Conservation (phyloP, 805 yeast species). For the Kregervanrija delftensis region DNA sequence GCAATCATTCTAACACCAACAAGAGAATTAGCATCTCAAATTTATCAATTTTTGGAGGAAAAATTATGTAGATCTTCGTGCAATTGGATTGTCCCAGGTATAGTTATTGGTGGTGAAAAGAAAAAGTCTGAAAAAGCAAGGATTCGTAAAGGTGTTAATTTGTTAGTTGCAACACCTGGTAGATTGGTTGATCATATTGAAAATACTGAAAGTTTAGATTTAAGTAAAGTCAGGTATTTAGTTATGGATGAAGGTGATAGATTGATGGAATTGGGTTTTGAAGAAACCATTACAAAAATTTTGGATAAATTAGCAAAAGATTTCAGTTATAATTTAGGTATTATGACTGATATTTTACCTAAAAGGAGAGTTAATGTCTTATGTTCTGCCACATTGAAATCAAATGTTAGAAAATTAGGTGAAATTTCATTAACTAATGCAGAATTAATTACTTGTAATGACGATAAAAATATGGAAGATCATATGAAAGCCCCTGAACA, state of each 20-base stretch:
- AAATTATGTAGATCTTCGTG: slow-evolving; percentile 54
- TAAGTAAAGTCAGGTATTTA: slow-evolving; percentile 75
- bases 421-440: slow-evolving; percentile 62
- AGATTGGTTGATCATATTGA: slow-evolving; percentile 91
- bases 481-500: slow-evolving; percentile 75
- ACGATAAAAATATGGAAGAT: slow-evolving; percentile 13
- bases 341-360: slow-evolving; percentile 45
- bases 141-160: slow-evolving; percentile 89
- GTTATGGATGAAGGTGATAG: slow-evolving; percentile 96
- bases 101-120: slow-evolving; percentile 97
- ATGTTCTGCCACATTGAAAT: slow-evolving; percentile 92
- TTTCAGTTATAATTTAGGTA: slow-evolving; percentile 32
- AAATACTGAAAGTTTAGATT: slow-evolving; percentile 70
- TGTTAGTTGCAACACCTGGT: slow-evolving; percentile 97
- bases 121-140: slow-evolving; percentile 96
- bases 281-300: slow-evolving; percentile 81
- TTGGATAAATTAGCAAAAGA: slow-evolving; percentile 47
- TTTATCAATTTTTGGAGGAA: slow-evolving; percentile 70
- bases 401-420: slow-evolving; percentile 73
- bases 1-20: slow-evolving; percentile 91
- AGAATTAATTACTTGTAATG: slow-evolving; percentile 57
- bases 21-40: slow-evolving; percentile 89
- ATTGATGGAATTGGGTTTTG: slow-evolving; percentile 92
- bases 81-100: slow-evolving; percentile 89
- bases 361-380: slow-evolving; percentile 64